phyloP scores from a whole-genome alignment of 1,284 basidiomycete species.

The Ceratobasidium sp. region DNA sequence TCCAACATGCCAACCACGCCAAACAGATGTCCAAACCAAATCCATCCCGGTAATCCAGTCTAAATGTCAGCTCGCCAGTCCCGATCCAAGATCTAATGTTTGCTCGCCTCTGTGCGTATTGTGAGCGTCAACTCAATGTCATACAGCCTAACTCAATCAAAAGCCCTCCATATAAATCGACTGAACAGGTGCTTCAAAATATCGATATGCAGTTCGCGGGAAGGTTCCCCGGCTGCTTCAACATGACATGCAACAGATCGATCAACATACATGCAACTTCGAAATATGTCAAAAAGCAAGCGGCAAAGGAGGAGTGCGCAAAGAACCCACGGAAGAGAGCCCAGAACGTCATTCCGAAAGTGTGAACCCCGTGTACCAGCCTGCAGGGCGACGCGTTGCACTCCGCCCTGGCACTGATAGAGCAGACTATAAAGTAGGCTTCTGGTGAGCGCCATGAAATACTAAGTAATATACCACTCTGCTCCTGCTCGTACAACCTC shows the following conservation, averaged over 20 bases:
- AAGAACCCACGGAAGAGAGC: background rate
- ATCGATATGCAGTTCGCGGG: background rate
- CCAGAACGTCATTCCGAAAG: background rate
- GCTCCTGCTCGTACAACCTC: too few relatives aligned
- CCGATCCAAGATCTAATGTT: too few relatives aligned
- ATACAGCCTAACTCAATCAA: background rate
- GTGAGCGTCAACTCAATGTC: background rate
- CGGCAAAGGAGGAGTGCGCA: background rate
- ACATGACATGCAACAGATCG: background rate
- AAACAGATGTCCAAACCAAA: too few relatives aligned
- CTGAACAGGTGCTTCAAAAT: background rate
- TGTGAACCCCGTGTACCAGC: background rate
- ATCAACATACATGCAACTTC: background rate
- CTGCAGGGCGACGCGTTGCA: background rate
- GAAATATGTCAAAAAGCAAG: background rate
- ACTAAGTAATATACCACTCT: background rate
- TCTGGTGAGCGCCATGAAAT: too few relatives aligned
- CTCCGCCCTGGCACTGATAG: background rate
- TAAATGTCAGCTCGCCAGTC: too few relatives aligned
- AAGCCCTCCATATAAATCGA: background rate
- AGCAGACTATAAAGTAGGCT: too few relatives aligned
- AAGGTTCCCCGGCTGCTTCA: background rate
- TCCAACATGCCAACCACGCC: too few relatives aligned
- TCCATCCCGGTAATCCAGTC: too few relatives aligned
- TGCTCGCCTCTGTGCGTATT: too few relatives aligned